Evolutionary conservation across 805 yeast genomes (phyloP).

Genomic region (Hanseniaspora meyeri): DNA sequence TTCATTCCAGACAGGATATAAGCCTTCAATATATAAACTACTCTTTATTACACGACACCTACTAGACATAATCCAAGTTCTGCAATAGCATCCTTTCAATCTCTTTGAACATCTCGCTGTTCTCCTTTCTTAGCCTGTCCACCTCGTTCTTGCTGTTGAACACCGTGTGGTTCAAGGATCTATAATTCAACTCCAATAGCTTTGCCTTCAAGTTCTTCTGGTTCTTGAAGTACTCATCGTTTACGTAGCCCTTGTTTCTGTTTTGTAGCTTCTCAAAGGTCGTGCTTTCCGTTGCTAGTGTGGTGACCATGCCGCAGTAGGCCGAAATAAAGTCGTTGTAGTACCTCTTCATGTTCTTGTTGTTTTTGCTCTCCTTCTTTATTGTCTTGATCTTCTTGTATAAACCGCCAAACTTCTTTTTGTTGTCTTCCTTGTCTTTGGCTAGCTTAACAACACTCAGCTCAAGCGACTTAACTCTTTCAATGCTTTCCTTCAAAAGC

Average conservation of each 20-base stretch:
- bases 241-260: background rate
- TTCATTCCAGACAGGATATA: background rate
- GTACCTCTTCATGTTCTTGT: background rate
- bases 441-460: background rate
- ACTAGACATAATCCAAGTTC: background rate
- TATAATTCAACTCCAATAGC: constrained; percentile 14
- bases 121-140: constrained; percentile 13
- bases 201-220: constrained; percentile 4
- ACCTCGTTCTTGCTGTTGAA: constrained; percentile 13
- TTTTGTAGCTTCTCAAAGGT: background rate
- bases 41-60: too few species aligned
- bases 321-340: constrained; percentile 1
- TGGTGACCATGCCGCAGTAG: constrained; percentile 4
- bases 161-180: constrained; percentile 3
- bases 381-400: background rate
- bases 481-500: background rate
- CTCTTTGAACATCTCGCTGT: constrained; percentile 12
- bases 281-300: background rate
- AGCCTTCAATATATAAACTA: too few species aligned
- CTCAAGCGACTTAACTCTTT: background rate
- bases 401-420: background rate
- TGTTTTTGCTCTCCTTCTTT: background rate
- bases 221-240: background rate
- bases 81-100: constrained; percentile 14
- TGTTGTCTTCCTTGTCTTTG: background rate